Evolutionary conservation across 179 eudicot species (phyloP).

Genomic region (Vitellaria paradoxa): DNA sequence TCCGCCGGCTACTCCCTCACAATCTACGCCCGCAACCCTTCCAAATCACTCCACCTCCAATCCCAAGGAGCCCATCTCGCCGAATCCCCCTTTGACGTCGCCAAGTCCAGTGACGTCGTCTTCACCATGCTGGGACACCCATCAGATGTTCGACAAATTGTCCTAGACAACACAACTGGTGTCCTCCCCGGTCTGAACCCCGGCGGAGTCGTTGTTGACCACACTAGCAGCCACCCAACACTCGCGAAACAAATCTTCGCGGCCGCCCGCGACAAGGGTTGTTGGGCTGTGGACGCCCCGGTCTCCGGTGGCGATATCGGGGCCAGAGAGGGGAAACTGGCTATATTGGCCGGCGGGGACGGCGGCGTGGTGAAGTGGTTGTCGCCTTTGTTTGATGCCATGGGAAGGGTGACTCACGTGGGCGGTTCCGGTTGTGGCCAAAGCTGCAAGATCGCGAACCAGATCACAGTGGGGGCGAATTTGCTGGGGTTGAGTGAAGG

Average conservation of each 20-base stretch:
- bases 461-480: constrained; percentile 75
- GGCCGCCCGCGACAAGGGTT: constrained; percentile 34
- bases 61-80: constrained; percentile 62
- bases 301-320: constrained; percentile 88
- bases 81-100: constrained; percentile 43
- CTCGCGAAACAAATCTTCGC: constrained; percentile 44
- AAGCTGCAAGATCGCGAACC: constrained; percentile 88
- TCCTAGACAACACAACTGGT: constrained; percentile 30
- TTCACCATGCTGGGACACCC: constrained; percentile 96
- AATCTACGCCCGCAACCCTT: constrained; percentile 67
- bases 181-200: constrained; percentile 43
- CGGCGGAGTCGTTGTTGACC: constrained; percentile 59
- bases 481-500: constrained; percentile 88
- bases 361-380: constrained; percentile 54
- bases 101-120: constrained; percentile 41
- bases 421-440: constrained; percentile 72
- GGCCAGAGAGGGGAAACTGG: constrained; percentile 67
- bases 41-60: constrained; percentile 50
- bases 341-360: constrained; percentile 76
- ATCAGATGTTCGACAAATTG: constrained; percentile 67
- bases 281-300: constrained; percentile 77
- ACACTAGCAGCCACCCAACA: constrained; percentile 56
- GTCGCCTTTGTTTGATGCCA: constrained; percentile 49
- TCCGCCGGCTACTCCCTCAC: constrained; percentile 68
- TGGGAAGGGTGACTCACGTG: constrained; percentile 64